Base-by-base conservation (phyloP, 352 stramenopile genomes). In the Thalassiosira sp. region DNA sequence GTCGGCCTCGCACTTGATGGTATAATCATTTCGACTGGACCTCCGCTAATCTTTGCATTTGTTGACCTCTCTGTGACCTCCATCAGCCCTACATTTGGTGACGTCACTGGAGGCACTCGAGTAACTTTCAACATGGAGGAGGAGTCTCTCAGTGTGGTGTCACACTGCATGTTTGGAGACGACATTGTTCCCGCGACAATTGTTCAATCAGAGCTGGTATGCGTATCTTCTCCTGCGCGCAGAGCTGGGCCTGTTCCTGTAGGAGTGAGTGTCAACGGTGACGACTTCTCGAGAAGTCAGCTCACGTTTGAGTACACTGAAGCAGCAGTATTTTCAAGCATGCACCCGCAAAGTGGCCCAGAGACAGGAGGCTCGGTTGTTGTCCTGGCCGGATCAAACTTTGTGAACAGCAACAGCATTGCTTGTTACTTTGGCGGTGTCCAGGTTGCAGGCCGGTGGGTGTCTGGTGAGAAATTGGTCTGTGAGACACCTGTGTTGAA, bases 91-190 rank as follows among this genome's bases (percentile, higher is more conserved):
- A 66, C 59, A 0, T 81, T 81, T 70, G 87, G 88, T 31, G 60
- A 79, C 20, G 45, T 82, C 18, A 61, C 37, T 63, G 89, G 88
- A 40, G 84, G 80, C 0, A 93, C 88, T 28, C 61, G 45, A 16
- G 76, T 93, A n/a, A 67, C n/a, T 43, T 70, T 86, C 2, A 42
- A 35, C n/a, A 15, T 78, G 43, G 68, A 52, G 28, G 49, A 81
- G 35, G 45, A 57, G 0, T 43, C 53, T 27, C 8, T 16, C 5
- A 27, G 20, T 28, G 13, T 59, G 18, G 53, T 66, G 49, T 64
- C 67, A 37, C 62, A 86, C 58, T 86, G 78, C 37, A 68, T 63
- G n/a, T 86, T 86, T 60, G 78, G 72, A 40, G 52, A 72, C 10
- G 24, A 37, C 22, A 59, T 72, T 42, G 72, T 82, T n/a, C 56